Percentiles rank a stretch among this genome's conserved stretches.
Evolutionary conservation across 1,284 basidiomycete genomes (phyloP).

Genomic region (Rhodotorula sp.): DNA sequence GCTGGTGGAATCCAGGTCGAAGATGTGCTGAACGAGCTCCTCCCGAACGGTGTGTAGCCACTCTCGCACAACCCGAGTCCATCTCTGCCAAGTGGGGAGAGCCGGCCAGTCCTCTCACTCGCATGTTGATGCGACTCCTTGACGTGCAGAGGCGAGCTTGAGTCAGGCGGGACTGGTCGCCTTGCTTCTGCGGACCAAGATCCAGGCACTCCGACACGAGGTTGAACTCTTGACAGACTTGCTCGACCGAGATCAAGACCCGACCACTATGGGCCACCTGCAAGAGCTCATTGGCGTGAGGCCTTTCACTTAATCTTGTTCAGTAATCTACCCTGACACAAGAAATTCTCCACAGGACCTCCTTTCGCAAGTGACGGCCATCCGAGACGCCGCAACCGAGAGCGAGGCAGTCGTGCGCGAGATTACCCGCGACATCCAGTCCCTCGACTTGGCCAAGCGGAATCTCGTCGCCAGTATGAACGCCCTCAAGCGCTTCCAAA

Average conservation of each 20-base stretch:
- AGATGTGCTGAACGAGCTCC: conserved; percentile 65
- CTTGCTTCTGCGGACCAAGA: conserved; percentile 61
- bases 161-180: conserved; percentile 54
- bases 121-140: background rate
- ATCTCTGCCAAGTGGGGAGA: conserved; percentile 5
- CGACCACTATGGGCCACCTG: conserved; percentile 77
- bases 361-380: conserved; percentile 86
- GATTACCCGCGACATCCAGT: conserved; percentile 95
- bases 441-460: conserved; percentile 89
- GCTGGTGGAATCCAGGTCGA: conserved; percentile 27
- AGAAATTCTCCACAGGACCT: conserved; percentile 64
- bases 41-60: conserved; percentile 64
- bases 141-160: conserved; percentile 36
- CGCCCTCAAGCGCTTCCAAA: conserved; percentile 83
- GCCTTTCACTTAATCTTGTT: background rate
- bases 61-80: background rate
- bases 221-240: conserved; percentile 67
- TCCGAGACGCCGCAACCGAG: conserved; percentile 90
- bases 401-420: conserved; percentile 92
- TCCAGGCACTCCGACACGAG: conserved; percentile 66
- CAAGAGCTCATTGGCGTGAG: conserved; percentile 88
- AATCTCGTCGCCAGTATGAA: conserved; percentile 82
- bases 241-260: conserved; percentile 73
- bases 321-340: background rate
- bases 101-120: no score